Percentiles rank a stretch among this genome's conserved stretches.
Conservation (phyloP, 106 monocot species). For the Dactylorhiza incarnata region DNA sequence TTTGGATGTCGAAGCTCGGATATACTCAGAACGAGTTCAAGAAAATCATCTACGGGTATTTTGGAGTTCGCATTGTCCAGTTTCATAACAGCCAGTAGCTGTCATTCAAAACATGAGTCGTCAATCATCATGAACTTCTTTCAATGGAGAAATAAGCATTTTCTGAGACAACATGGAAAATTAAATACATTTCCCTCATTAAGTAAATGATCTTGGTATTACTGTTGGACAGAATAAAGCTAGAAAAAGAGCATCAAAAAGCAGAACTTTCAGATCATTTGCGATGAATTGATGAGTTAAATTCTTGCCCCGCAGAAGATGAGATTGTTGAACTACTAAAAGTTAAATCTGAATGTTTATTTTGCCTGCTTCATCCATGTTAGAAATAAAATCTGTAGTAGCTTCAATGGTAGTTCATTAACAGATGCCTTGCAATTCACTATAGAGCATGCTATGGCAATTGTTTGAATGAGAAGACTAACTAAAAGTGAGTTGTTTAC, state of each 20-base stretch:
- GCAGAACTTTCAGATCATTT: too few relatives aligned
- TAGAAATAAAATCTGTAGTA: neutral
- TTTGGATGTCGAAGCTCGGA: slow-evolving; percentile 81
- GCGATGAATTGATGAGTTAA: too few relatives aligned
- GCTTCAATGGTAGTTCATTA: neutral
- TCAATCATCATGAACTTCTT: neutral
- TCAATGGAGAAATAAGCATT: neutral
- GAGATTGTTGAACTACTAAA: neutral
- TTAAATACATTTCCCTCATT: neutral
- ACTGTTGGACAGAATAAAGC: neutral
- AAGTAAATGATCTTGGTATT: neutral
- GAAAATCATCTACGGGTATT: slow-evolving; percentile 61
- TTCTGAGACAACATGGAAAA: neutral
- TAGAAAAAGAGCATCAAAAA: neutral
- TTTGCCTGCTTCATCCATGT: neutral
- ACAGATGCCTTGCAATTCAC: neutral
- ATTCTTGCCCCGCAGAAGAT: neutral
- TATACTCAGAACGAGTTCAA: slow-evolving; percentile 55
- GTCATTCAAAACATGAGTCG: slow-evolving; percentile 12
- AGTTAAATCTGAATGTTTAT: neutral
- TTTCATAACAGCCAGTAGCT: slow-evolving; percentile 88
- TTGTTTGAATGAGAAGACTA: neutral
- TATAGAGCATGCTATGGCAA: neutral
- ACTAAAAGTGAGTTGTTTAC: slow-evolving; percentile 25
- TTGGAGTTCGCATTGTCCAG: slow-evolving; percentile 56